Evolutionary conservation across 2,329 filamentous ascomycete genomes (phyloP).

Genomic region (Exophiala xenobiotica): DNA sequence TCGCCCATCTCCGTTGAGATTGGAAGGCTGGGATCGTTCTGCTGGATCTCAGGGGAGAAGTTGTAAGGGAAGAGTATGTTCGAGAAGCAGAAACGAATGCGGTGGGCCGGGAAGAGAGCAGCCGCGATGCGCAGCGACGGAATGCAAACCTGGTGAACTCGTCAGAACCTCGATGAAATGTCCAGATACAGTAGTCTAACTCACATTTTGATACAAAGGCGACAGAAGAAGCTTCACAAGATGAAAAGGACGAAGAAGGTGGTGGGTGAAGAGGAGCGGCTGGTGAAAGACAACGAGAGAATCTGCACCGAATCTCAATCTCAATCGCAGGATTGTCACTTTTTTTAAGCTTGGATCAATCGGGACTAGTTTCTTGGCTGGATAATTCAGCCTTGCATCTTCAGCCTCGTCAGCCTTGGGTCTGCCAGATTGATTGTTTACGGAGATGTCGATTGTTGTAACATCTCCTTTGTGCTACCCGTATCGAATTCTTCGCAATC

Average conservation of each 20-base stretch:
- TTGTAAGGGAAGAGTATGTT: conserved; percentile 40
- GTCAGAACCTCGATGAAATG: not conserved
- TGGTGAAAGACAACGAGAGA: not conserved
- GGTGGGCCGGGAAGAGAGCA: conserved; percentile 49
- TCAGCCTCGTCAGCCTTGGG: not conserved
- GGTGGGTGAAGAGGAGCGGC: not conserved
- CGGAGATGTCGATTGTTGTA: no score
- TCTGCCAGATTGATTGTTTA: no score
- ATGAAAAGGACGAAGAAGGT: not conserved
- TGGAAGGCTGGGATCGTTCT: conserved; percentile 39
- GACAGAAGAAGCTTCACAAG: no score
- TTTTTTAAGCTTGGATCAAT: no score
- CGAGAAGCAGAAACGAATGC: conserved; percentile 45
- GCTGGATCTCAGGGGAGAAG: conserved; percentile 38
- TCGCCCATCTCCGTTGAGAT: conserved; percentile 51
- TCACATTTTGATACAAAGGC: conserved; percentile 5
- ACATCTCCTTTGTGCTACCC: not conserved
- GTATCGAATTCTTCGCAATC: no score
- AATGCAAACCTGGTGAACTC: conserved; percentile 52
- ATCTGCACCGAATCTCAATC: no score
- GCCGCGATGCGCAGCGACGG: conserved; percentile 57
- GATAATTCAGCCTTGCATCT: conserved; percentile 2
- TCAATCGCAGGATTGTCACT: no score
- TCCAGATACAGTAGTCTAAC: conserved; percentile 5
- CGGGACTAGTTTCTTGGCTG: not conserved